Base-by-base conservation (phyloP, 1,284 basidiomycete genomes). In the Trichosporon ovoides region DNA sequence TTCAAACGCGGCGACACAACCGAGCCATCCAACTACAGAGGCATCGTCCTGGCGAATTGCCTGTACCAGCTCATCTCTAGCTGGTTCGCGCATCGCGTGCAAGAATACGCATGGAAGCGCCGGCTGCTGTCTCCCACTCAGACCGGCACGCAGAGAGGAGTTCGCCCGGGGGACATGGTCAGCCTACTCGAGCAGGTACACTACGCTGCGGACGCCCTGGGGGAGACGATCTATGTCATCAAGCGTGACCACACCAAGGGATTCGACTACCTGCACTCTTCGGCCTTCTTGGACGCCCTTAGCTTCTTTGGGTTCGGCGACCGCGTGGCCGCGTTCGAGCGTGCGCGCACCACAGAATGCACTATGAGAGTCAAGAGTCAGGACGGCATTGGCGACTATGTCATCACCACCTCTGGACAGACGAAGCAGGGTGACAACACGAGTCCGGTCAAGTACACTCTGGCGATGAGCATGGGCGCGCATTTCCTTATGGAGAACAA, bases 241-340 rank as follows among this genome's bases (percentile, higher is more conserved):
- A 63, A 60, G 33, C 52, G 62, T 3, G 62, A 63, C 31, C 59
- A 60, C 28, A 50, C 7, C 20, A 61, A 35, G 52, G 71, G 0
- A 10, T 78, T 14, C 72, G 76, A 79, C 56, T 61, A 66, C 7
- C 64, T 79, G 0, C 48, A 58, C 11, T 70, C 74, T 0, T 31
- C 69, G 38, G 76, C 76, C 0, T 74, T 76, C 55, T 72, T 74
- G 48, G 75, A 79, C 52, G 73, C 75, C 2, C 37, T 77, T 4
- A 10, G 35, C 0, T 75, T 76, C 0, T 78, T 74, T 58, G 71
- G 73, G 1, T 67, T 79, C 3, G 73, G 72, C 1, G 36, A 7
- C 6, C 7, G 16, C n/a, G 65, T 7, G 2, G 61, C 66, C 34
- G 63, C 70, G 20, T 66, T 78, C 18, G 74, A 78, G 51, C 33